Conservation (phyloP, 257 asterid genomes). For the Marsdenia floribunda region DNA sequence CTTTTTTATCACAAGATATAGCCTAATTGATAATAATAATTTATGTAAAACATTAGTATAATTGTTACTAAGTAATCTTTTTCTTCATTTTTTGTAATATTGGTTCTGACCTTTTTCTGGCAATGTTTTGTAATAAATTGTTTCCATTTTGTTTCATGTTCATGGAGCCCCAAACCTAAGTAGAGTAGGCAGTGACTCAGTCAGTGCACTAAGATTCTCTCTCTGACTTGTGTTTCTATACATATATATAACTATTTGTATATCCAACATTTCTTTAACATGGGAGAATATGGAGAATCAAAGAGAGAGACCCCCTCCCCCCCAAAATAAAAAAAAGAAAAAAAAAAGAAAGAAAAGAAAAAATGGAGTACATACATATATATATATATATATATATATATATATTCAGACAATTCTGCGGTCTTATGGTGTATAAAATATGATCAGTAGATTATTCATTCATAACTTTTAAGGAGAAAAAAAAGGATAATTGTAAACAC, state of each 20-base stretch:
- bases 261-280: background rate
- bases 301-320: background rate
- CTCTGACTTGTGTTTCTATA: background rate
- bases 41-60: no score
- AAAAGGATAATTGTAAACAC: background rate
- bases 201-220: conserved; percentile 9
- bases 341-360: no score
- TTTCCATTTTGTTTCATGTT: conserved; percentile 21
- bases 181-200: conserved; percentile 22
- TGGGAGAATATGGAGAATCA: background rate
- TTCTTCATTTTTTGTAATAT: background rate
- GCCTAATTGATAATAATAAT: no score
- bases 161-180: conserved; percentile 77
- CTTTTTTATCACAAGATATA: no score
- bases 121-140: conserved; percentile 5
- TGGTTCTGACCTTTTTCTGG: conserved; percentile 23
- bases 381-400: no score
- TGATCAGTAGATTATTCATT: background rate
- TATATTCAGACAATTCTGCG: background rate
- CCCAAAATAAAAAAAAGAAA: no score
- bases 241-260: background rate
- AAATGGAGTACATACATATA: no score
- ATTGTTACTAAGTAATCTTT: no score
- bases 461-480: background rate
- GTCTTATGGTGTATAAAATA: background rate